Evolutionary conservation across 345 rosid genomes (phyloP), one percentile per base, ranked within the genome.

Genomic region (Linum usitatissimum): DNA sequence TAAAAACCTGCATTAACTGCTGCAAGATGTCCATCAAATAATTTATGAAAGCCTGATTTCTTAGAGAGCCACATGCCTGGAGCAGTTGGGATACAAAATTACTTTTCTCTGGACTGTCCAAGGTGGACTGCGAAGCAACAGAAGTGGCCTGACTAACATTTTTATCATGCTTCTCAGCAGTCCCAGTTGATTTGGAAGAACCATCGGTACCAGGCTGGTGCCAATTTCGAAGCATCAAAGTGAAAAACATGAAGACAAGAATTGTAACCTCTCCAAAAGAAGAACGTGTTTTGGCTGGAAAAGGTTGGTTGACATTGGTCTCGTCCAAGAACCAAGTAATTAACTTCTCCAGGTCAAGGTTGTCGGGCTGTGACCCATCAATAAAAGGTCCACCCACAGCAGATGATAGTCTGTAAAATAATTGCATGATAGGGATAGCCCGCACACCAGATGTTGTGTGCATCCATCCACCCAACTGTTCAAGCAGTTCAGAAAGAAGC

Each of bases 221-320:
- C 99, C 99, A 93, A 70, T 91, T 93, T 64, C 97, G 91, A 57
- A 93, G 97, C 97, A 93, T 93, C 86, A 93, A 77, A 63, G 99
- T 93, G 80, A 90, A 87, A 76, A 93, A 93, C 99, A 90, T 90
- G 75, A 93, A 93, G 66, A 93, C 86, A 73, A 93, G 86, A 61
- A 93, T 91, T 14, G 85, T 83, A 68, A 90, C 86, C 78, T 87
- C 97, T 59, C 97, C 99, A 66, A 87, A 87, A 65, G 86, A 78
- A 67, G 97, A 79, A 40, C 87, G 90, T 55, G 70, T 66, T 73
- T 71, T 78, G 39, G 87, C 85, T 57, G 71, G 73, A 74, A 93
- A 90, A 56, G 96, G 89, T 68, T 79, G 86, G 64, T 67, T 74
- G 57, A 90, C 80, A 70, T 86, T 80, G 49, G 87, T 86, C 77